A percentile compares a stretch with the other conserved stretches of the same genome.
phyloP scores from a whole-genome alignment of 2,329 filamentous ascomycete species.

The Sporothrix globosa region DNA sequence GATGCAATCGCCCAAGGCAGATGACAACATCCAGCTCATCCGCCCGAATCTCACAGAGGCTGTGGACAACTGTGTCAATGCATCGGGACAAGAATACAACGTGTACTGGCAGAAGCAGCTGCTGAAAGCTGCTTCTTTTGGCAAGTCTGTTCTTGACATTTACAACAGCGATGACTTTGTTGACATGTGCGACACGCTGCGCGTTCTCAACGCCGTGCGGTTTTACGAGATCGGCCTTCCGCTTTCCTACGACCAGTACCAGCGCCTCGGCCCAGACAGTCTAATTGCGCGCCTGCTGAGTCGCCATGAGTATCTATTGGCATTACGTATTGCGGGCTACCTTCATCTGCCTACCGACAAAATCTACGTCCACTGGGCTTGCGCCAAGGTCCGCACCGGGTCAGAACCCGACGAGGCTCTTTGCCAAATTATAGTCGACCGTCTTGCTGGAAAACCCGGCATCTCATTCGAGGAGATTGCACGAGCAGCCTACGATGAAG shows the following conservation, averaged over 20 bases:
- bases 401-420: constrained; percentile 85
- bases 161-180: constrained; percentile 99
- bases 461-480: constrained; percentile 97
- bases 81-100: constrained; percentile 89
- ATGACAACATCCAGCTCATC: constrained; percentile 96
- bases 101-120: constrained; percentile 92
- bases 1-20: constrained; percentile 91
- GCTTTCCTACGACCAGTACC: constrained; percentile 90
- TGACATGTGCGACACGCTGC: constrained; percentile 92
- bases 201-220: constrained; percentile 88
- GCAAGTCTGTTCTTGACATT: constrained; percentile 93
- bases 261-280: constrained; percentile 84
- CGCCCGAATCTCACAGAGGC: constrained; percentile 84
- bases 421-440: constrained; percentile 82
- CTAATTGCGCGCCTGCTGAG: constrained; percentile 86
- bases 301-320: constrained; percentile 87
- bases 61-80: constrained; percentile 90
- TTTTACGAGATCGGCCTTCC: constrained; percentile 91
- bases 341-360: constrained; percentile 81
- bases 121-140: constrained; percentile 94
- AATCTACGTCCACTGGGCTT: constrained; percentile 97
- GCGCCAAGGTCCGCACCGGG: constrained; percentile 85
- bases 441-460: constrained; percentile 82
- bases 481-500: constrained; percentile 90
- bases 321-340: constrained; percentile 84